Conservation (phyloP, 768 basidiomycete species). For the Pleurotus sapidus region DNA sequence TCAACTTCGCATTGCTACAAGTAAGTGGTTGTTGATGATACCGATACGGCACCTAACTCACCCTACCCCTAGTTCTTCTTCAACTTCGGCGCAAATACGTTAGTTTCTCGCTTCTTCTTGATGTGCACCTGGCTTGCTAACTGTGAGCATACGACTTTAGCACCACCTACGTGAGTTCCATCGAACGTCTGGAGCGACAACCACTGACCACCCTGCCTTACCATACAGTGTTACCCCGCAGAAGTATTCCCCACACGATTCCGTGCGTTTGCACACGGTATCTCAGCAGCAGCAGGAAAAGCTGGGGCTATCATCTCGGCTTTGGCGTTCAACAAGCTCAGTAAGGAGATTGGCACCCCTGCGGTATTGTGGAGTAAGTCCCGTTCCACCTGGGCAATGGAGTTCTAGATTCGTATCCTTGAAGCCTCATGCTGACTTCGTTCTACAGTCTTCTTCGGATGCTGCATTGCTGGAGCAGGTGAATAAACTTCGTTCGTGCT, state of each 20-base stretch:
- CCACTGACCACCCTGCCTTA: not conserved
- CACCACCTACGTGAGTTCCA: conserved; percentile 47
- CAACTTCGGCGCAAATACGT: conserved; percentile 78
- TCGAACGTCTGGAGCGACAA: conserved; percentile 15
- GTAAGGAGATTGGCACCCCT: conserved; percentile 59
- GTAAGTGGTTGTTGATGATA: conserved; percentile 16
- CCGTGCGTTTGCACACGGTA: conserved; percentile 71
- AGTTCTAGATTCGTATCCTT: no score
- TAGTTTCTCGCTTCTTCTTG: conserved; percentile 17
- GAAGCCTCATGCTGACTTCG: not conserved
- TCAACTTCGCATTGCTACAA: conserved; percentile 70
- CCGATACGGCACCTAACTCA: not conserved
- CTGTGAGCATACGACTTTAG: conserved; percentile 19
- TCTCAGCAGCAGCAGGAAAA: conserved; percentile 74
- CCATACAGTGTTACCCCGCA: conserved; percentile 59
- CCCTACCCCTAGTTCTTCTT: conserved; percentile 58
- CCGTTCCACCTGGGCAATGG: not conserved
- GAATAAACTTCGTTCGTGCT: not conserved
- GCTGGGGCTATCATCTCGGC: conserved; percentile 75
- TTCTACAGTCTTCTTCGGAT: conserved; percentile 60
- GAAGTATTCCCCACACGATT: conserved; percentile 81
- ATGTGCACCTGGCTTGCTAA: not conserved
- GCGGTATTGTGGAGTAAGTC: conserved; percentile 67
- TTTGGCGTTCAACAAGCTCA: conserved; percentile 67
- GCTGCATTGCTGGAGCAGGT: conserved; percentile 55